Conservation (phyloP, 1,284 basidiomycete genomes). For the Grifola frondosa region DNA sequence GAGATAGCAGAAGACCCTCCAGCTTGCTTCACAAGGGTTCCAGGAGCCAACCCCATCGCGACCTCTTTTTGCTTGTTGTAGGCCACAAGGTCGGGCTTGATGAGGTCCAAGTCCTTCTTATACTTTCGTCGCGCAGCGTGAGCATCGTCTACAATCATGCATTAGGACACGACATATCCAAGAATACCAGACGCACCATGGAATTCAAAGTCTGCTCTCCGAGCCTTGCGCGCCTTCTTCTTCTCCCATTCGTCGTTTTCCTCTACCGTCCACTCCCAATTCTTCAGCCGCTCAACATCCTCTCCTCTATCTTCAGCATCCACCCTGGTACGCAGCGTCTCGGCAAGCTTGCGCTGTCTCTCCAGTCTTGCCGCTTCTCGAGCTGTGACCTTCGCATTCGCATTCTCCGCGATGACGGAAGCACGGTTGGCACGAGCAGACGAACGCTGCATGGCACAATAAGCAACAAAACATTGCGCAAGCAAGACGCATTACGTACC, state of each 20-base stretch:
- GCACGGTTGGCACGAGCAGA: slow-evolving; percentile 80
- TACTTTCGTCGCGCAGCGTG: slow-evolving; percentile 88
- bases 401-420: slow-evolving; percentile 80
- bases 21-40: slow-evolving; percentile 47
- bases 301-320: slow-evolving; percentile 88
- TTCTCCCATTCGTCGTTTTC: slow-evolving; percentile 95
- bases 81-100: slow-evolving; percentile 83
- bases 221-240: slow-evolving; percentile 73
- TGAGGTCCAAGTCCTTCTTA: slow-evolving; percentile 83
- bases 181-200: slow-evolving; percentile 50
- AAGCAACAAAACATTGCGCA: slow-evolving; percentile 4
- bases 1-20: slow-evolving; percentile 42
- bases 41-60: slow-evolving; percentile 71
- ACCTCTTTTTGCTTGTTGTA: slow-evolving; percentile 89
- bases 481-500: slow-evolving; percentile 46
- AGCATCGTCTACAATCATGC: slow-evolving; percentile 68
- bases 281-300: slow-evolving; percentile 75
- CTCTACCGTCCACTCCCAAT: slow-evolving; percentile 93
- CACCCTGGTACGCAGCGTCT: slow-evolving; percentile 81
- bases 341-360: slow-evolving; percentile 85
- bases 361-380: slow-evolving; percentile 82
- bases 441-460: slow-evolving; percentile 51
- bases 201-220: slow-evolving; percentile 80
- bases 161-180: slow-evolving; percentile 21
- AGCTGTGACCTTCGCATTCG: slow-evolving; percentile 71